These are phyloP conservation scores for Cutaneotrichosporon sp. DNA, from an alignment of 1,284 basidiomycete species.

Conservation along the genomic window DNA sequence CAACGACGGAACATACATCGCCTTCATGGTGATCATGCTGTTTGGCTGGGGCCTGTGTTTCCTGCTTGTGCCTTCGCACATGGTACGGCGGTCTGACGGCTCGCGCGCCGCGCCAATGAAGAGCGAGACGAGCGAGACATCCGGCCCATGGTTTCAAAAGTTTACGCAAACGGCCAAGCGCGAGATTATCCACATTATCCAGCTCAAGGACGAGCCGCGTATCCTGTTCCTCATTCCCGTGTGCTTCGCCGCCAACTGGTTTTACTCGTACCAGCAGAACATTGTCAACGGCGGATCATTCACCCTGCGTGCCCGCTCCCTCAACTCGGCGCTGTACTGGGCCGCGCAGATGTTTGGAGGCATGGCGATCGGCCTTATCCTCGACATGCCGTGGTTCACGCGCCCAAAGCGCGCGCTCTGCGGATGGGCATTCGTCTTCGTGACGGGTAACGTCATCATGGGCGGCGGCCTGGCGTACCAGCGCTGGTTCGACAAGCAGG, in stretches of 20 bases:
- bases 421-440: constrained; percentile 24
- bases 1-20: constrained; percentile 17
- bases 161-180: constrained; percentile 9
- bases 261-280: constrained; percentile 30
- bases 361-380: constrained; percentile 25
- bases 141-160: constrained; percentile 7
- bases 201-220: constrained; percentile 20
- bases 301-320: constrained; percentile 35
- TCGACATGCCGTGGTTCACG: constrained; percentile 21
- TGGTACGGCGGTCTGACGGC: constrained; percentile 18
- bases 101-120: constrained; percentile 7
- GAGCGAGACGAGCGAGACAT: too few species aligned
- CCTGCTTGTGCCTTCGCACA: constrained; percentile 14
- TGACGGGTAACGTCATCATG: constrained; percentile 27
- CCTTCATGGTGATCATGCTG: constrained; percentile 24
- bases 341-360: constrained; percentile 33
- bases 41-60: constrained; percentile 16
- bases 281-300: constrained; percentile 36
- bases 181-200: constrained; percentile 14
- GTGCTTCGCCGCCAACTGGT: constrained; percentile 15
- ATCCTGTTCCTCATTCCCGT: constrained; percentile 25
- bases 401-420: constrained; percentile 20
- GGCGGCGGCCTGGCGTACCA: constrained; percentile 23
- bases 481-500: constrained; percentile 10
- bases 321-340: constrained; percentile 49